phyloP scores from a whole-genome alignment of 768 basidiomycete genomes.

The Boletus sp. region DNA sequence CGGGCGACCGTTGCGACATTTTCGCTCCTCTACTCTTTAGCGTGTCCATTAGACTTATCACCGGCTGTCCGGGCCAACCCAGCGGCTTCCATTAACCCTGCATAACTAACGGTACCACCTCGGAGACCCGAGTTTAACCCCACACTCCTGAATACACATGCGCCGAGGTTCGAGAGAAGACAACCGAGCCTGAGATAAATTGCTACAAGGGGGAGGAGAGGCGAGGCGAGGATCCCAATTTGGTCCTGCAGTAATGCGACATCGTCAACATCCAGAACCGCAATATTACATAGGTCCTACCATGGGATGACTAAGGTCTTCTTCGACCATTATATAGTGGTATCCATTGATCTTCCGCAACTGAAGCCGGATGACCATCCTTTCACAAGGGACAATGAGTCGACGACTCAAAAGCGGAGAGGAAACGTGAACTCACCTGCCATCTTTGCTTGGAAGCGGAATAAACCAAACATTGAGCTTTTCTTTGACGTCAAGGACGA shows the following conservation, averaged over 20 bases:
- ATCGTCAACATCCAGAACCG: neutral
- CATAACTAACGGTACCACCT: slow-evolving; percentile 13
- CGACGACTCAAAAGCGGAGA: neutral
- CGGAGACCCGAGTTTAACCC: slow-evolving; percentile 23
- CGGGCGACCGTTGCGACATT: neutral
- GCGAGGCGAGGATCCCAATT: slow-evolving; percentile 21
- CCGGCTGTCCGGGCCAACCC: slow-evolving; percentile 6
- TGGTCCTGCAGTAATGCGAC: slow-evolving; percentile 16
- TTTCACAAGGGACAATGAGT: slow-evolving; percentile 15
- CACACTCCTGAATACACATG: slow-evolving; percentile 19
- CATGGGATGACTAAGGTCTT: slow-evolving; percentile 59
- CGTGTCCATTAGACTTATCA: slow-evolving; percentile 9
- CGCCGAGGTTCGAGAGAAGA: slow-evolving; percentile 23
- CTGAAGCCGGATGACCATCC: slow-evolving; percentile 49
- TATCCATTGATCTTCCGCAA: slow-evolving; percentile 43
- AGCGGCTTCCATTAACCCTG: slow-evolving; percentile 22
- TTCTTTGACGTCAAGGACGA: slow-evolving; percentile 55
- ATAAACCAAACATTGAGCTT: slow-evolving; percentile 40
- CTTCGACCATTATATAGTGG: slow-evolving; percentile 52
- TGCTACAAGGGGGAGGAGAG: slow-evolving; percentile 16
- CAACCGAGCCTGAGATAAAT: slow-evolving; percentile 20
- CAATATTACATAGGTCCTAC: slow-evolving; percentile 22
- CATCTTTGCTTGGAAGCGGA: slow-evolving; percentile 46
- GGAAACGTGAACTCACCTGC: slow-evolving; percentile 39
- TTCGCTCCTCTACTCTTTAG: slow-evolving; percentile 10